These are phyloP conservation scores for Dictyostelium purpureum DNA, from an alignment of 78 protist species.

Conservation along the genomic window DNA sequence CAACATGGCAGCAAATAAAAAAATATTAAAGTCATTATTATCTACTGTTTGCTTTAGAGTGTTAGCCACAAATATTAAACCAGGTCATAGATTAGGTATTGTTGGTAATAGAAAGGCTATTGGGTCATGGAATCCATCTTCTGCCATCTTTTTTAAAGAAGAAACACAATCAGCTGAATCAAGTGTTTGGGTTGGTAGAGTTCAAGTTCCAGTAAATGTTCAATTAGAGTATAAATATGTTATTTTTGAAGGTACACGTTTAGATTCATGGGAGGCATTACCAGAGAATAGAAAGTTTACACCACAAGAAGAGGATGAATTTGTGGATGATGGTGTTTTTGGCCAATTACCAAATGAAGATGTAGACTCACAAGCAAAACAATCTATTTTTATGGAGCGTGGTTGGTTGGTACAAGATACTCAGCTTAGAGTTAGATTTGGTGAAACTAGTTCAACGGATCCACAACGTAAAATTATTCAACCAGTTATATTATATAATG, in stretches of 20 bases:
- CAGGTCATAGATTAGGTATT: slow-evolving; percentile 45
- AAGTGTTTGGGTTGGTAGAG: slow-evolving; percentile 55
- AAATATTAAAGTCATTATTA: slow-evolving; percentile 34
- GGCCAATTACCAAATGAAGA: slow-evolving; percentile 4
- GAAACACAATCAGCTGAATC: not conserved
- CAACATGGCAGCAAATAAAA: not conserved
- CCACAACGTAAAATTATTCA: slow-evolving; percentile 43
- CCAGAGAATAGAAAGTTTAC: slow-evolving; percentile 68
- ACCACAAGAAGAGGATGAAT: slow-evolving; percentile 70
- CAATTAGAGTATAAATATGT: slow-evolving; percentile 67
- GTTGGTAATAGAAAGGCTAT: slow-evolving; percentile 74
- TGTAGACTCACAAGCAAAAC: not conserved
- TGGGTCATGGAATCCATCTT: slow-evolving; percentile 56
- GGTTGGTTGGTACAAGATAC: slow-evolving; percentile 70
- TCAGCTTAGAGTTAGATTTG: slow-evolving; percentile 57
- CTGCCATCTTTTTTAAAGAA: slow-evolving; percentile 21
- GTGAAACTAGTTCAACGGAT: slow-evolving; percentile 41
- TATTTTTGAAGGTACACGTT: slow-evolving; percentile 37
- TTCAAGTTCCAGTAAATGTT: slow-evolving; percentile 49
- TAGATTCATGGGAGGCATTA: slow-evolving; percentile 70
- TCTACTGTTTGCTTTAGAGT: slow-evolving; percentile 61
- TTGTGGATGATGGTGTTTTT: slow-evolving; percentile 62
- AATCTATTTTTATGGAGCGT: slow-evolving; percentile 21
- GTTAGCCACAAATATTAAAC: not conserved
- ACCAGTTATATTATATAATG: slow-evolving; percentile 39